Base-by-base conservation (phyloP, 257 asterid genomes). In the Primulina eburnea region DNA sequence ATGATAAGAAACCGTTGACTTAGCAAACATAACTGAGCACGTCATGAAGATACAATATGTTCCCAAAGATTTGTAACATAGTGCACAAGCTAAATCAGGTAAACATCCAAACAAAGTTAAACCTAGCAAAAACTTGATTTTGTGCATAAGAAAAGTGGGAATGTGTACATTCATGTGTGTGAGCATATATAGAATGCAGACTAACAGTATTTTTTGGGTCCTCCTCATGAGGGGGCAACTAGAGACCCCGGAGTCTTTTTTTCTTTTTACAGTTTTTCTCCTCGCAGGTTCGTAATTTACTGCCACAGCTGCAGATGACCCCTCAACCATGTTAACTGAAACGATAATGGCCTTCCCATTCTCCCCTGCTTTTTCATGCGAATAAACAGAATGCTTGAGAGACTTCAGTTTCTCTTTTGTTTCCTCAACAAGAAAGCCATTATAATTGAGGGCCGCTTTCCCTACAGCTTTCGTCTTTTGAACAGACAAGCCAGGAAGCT, bases 161-260 rank as follows among this genome's bases (percentile, higher is more conserved):
- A 38, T 20, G 67, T 2, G 12, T 14, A 30, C 2, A 8, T 7
- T 52, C 0, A 21, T 40, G 56, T 21, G 62, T 24, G 47, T 35
- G 69, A n/a, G 37, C 8, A 65, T 65, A 60, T 74, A 68, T 69
- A 57, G 78, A 73, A 74, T 65, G 69, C 66, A 77, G 43, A 79
- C 57, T 83, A 71, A 72, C 74, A 59, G 34, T 65, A 71, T 71
- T 29, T 37, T 73, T 67, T 76, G 79, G 32, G 72, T 63, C 81
- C 80, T 77, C 71, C 28, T 73, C 67, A 77, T 20, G n/a, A 86
- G 82, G 60, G 92, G 90, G 85, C 92, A 86, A 72, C 92, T 90
- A 52, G 75, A 81, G 67, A 75, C 70, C 62, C 84, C 82, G 21
- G 65, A 35, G 57, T 64, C 89, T 60, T 32, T 77, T 67, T 43